Evolutionary conservation across 75 land plant genomes (phyloP).

Genomic region (Pseudotsuga menziesii): DNA sequence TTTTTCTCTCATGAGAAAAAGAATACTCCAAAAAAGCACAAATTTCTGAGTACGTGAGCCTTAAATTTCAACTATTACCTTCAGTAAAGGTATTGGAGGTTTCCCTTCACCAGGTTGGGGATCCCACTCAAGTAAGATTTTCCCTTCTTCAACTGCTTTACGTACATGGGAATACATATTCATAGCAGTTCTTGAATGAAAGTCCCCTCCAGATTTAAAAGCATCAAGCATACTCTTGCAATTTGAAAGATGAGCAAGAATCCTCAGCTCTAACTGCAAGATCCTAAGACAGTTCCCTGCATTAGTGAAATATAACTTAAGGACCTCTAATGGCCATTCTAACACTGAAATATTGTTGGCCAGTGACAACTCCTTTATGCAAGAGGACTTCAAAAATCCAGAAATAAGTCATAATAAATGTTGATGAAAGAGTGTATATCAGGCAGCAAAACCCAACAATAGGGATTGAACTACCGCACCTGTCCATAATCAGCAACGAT

Average conservation of each 20-base stretch:
- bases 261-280: constrained; percentile 84
- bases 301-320: not conserved
- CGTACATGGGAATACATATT: constrained; percentile 90
- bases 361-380: not conserved
- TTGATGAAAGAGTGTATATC: not conserved
- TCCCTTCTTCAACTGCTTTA: constrained; percentile 63
- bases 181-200: constrained; percentile 98
- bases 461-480: constrained; percentile 27
- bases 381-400: not conserved
- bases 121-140: constrained; percentile 87
- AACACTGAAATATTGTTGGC: not conserved
- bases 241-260: constrained; percentile 85
- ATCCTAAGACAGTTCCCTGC: constrained; percentile 3
- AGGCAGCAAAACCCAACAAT: not conserved
- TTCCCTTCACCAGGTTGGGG: constrained; percentile 81
- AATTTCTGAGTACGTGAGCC: not conserved
- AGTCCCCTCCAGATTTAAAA: constrained; percentile 95
- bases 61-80: constrained; percentile 36
- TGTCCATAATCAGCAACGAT: constrained; percentile 99
- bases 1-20: not conserved
- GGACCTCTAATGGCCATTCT: not conserved
- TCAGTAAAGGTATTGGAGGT: constrained; percentile 86
- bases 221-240: constrained; percentile 97
- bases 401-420: too few relatives aligned
- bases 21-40: not conserved